Percentiles rank a stretch among this genome's conserved stretches.
Evolutionary conservation across 2,329 filamentous ascomycete genomes (phyloP).

Genomic region (Neofusicoccum kwambonambiense): DNA sequence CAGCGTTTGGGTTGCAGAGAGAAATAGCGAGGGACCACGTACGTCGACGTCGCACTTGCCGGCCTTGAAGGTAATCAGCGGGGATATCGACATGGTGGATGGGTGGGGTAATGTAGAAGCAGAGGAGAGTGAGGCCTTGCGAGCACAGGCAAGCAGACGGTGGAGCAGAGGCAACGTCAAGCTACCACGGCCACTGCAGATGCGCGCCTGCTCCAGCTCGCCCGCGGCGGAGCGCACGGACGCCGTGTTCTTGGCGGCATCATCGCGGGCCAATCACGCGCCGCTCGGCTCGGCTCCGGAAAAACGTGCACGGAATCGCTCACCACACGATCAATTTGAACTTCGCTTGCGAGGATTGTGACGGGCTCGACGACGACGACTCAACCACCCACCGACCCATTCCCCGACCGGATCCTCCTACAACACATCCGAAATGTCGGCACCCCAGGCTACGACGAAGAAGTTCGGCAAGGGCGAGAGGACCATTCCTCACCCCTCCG

Average conservation of each 20-base stretch:
- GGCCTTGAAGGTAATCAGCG: conserved; percentile 95
- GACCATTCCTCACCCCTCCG: conserved; percentile 78
- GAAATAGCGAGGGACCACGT: conserved; percentile 33
- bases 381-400: conserved; percentile 19
- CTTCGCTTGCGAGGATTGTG: conserved; percentile 12
- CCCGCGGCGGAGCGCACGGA: conserved; percentile 21
- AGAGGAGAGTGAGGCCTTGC: conserved; percentile 19
- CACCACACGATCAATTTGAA: conserved; percentile 18
- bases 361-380: conserved; percentile 19
- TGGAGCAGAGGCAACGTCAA: conserved; percentile 20
- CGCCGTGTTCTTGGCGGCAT: conserved; percentile 16
- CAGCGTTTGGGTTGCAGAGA: not conserved
- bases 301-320: conserved; percentile 6
- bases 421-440: conserved; percentile 67
- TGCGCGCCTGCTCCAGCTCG: conserved; percentile 2
- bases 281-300: conserved; percentile 13
- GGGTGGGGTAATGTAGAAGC: not conserved
- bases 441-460: conserved; percentile 65
- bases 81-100: conserved; percentile 70
- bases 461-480: conserved; percentile 97
- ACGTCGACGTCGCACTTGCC: conserved; percentile 85
- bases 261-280: conserved; percentile 1
- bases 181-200: not conserved
- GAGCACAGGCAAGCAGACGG: not conserved
- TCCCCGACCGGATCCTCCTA: conserved; percentile 16